Conservation (phyloP, 2,329 filamentous ascomycete species). For the Colletotrichum sp. region DNA sequence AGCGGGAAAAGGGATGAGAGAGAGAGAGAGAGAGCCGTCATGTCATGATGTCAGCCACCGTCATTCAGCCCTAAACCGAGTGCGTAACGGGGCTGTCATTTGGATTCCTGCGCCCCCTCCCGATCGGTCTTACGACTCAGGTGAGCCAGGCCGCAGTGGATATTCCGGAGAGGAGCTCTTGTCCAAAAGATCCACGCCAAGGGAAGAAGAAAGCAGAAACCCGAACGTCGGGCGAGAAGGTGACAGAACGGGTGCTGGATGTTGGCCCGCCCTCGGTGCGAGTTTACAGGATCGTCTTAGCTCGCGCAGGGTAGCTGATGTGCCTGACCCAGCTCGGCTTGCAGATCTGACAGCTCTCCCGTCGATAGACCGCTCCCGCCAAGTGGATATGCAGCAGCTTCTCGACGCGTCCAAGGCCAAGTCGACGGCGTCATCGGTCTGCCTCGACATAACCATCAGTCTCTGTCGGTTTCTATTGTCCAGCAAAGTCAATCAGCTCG, state of each 20-base stretch:
- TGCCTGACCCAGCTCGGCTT: background rate
- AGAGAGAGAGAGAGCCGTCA: background rate
- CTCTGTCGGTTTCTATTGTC: background rate
- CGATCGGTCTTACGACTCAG: background rate
- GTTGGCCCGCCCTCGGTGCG: background rate
- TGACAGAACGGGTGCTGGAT: background rate
- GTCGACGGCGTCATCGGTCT: background rate
- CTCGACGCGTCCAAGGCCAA: background rate
- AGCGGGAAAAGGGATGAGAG: background rate
- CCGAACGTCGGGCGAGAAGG: background rate
- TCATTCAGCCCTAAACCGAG: background rate
- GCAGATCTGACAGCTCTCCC: constrained; percentile 4
- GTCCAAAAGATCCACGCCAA: background rate
- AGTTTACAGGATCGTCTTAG: background rate
- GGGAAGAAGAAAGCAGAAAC: background rate
- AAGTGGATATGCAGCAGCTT: background rate
- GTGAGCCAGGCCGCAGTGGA: background rate
- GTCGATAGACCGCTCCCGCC: background rate
- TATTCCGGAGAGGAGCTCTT: background rate
- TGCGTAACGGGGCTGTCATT: background rate
- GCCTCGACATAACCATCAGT: background rate
- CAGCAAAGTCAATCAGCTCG: background rate
- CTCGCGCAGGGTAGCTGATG: background rate
- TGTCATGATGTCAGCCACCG: constrained; percentile 15
- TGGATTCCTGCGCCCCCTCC: background rate